Evolutionary conservation across 2,329 filamentous ascomycete species (phyloP).

Genomic region (Clarireedia paspali): DNA sequence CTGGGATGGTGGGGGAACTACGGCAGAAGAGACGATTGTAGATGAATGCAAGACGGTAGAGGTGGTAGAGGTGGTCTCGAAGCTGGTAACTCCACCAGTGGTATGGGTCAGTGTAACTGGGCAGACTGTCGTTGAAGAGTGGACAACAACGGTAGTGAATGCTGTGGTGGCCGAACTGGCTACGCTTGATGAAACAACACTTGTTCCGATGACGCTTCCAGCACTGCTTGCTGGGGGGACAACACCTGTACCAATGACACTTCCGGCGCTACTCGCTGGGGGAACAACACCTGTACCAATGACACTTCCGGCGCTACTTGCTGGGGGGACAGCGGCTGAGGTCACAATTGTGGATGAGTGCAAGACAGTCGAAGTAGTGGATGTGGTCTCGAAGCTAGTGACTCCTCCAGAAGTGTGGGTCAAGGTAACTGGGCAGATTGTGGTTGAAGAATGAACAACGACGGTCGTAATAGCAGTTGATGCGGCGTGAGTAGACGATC

Average conservation of each 20-base stretch:
- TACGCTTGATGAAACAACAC: not conserved
- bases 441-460: slow-evolving; percentile 20
- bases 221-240: slow-evolving; percentile 11
- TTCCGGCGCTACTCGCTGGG: not conserved
- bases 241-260: too few relatives aligned
- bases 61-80: slow-evolving; percentile 20
- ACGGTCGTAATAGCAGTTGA: slow-evolving; percentile 20
- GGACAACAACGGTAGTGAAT: slow-evolving; percentile 17
- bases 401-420: slow-evolving; percentile 15
- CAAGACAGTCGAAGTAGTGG: slow-evolving; percentile 29
- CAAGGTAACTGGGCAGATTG: slow-evolving; percentile 26
- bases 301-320: not conserved
- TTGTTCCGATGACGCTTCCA: slow-evolving; percentile 7
- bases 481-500: not conserved
- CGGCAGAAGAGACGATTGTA: slow-evolving; percentile 20
- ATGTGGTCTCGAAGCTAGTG: slow-evolving; percentile 19
- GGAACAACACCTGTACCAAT: not conserved
- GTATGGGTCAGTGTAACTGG: slow-evolving; percentile 23
- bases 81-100: slow-evolving; percentile 16
- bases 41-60: slow-evolving; percentile 30
- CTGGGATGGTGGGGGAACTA: not conserved
- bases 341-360: slow-evolving; percentile 24
- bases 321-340: not conserved
- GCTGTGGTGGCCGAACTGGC: slow-evolving; percentile 11
- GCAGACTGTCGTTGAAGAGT: slow-evolving; percentile 26